Percentiles rank a stretch among this genome's conserved stretches.
Conservation (phyloP, 1,139 yeast species). For the Candida smagusa region DNA sequence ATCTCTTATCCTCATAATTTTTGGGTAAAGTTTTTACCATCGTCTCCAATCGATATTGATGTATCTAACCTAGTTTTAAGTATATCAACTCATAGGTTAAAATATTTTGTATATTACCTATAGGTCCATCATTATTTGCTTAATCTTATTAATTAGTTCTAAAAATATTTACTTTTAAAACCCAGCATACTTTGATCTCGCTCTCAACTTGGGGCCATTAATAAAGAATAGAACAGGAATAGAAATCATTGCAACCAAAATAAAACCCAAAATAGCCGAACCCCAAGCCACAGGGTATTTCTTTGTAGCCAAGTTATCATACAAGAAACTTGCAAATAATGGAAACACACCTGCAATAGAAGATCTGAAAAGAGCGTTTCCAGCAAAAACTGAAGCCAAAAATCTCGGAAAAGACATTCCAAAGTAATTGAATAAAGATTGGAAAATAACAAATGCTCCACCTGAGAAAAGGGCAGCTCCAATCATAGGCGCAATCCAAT, state of each 20-base stretch:
- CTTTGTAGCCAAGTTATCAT: conserved; percentile 37
- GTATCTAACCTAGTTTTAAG: too few relatives aligned
- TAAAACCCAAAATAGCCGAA: conserved; percentile 43
- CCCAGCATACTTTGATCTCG: conserved; percentile 39
- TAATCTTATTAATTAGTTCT: too few relatives aligned
- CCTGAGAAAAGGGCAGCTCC: conserved; percentile 38
- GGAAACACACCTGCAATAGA: conserved; percentile 61
- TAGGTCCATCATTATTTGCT: too few relatives aligned
- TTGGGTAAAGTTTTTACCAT: too few relatives aligned
- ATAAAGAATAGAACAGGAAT: conserved; percentile 46
- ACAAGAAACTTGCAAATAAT: conserved; percentile 53
- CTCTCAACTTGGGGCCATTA: conserved; percentile 48
- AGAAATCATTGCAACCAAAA: conserved; percentile 37
- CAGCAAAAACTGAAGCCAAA: conserved; percentile 58
- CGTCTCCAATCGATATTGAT: too few relatives aligned
- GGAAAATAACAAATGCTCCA: conserved; percentile 40
- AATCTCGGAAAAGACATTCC: conserved; percentile 34
- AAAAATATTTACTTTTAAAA: too few relatives aligned
- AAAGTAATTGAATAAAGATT: conserved; percentile 32
- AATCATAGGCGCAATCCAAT: conserved; percentile 43
- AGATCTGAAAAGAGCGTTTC: conserved; percentile 52
- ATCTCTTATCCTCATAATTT: too few relatives aligned
- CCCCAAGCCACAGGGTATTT: conserved; percentile 59
- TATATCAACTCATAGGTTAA: too few relatives aligned
- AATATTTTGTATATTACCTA: too few relatives aligned